These are phyloP conservation scores for Hypomontagnella monticulosa DNA, from an alignment of 495 filamentous ascomycete species.

Conservation along the genomic window DNA sequence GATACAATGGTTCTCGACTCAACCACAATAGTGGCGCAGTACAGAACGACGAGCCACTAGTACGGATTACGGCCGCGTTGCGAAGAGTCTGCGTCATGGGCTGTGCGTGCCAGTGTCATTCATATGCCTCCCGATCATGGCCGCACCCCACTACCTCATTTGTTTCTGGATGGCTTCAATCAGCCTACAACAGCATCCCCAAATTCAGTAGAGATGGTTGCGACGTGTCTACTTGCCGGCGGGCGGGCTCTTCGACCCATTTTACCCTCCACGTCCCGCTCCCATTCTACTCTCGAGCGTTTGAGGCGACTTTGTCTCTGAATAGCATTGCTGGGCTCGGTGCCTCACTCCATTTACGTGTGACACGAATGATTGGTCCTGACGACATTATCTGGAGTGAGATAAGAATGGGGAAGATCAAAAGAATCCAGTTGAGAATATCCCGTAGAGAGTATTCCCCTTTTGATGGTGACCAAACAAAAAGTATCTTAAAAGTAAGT, in stretches of 20 bases:
- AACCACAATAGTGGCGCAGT: background rate
- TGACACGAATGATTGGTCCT: background rate
- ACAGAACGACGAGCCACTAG: background rate
- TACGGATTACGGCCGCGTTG: slow-evolving; percentile 19
- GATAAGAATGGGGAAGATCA: background rate
- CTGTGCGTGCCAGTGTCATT: slow-evolving; percentile 31
- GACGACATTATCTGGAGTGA: background rate
- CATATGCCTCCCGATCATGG: slow-evolving; percentile 5
- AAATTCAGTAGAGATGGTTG: slow-evolving; percentile 4
- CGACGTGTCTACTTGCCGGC: slow-evolving; percentile 12
- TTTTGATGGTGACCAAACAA: background rate
- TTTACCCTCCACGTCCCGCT: slow-evolving; percentile 26
- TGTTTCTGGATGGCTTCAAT: slow-evolving; percentile 22
- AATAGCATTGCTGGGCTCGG: slow-evolving; percentile 4
- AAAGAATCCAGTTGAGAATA: background rate
- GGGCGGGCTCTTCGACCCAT: slow-evolving; percentile 1
- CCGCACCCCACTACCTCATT: background rate
- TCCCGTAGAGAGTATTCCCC: background rate
- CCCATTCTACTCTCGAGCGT: slow-evolving; percentile 9
- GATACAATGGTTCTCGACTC: background rate
- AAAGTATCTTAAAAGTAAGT: slow-evolving; percentile 9
- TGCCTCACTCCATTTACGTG: slow-evolving; percentile 22
- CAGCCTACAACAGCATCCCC: slow-evolving; percentile 19
- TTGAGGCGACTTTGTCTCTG: slow-evolving; percentile 22
- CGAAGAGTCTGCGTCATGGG: slow-evolving; percentile 6